Evolutionary conservation across 2,329 filamentous ascomycete species (phyloP).

Genomic region (Trichoderma sp.): DNA sequence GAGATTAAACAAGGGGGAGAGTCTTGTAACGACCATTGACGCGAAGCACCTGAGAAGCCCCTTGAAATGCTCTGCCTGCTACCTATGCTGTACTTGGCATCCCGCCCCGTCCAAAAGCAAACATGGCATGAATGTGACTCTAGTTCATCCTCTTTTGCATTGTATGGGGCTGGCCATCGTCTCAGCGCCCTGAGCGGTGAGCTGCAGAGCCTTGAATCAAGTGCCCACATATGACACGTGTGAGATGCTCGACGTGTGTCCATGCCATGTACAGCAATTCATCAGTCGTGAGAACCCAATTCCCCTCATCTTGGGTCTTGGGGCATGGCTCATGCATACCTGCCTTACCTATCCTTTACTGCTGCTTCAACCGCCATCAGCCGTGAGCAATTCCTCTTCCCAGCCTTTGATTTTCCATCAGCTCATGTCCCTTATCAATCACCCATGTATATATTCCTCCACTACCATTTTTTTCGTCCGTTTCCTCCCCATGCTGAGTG

Average conservation of each 20-base stretch:
- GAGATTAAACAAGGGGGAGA: not conserved
- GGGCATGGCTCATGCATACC: constrained; percentile 14
- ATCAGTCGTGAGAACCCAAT: constrained; percentile 14
- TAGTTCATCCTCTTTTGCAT: not conserved
- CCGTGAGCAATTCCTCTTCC: not conserved
- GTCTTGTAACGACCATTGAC: not conserved
- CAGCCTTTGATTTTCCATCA: not conserved
- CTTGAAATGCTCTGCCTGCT: not conserved
- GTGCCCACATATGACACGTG: constrained; percentile 21
- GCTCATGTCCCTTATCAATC: not conserved
- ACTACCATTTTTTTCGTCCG: not conserved
- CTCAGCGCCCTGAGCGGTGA: constrained; percentile 9
- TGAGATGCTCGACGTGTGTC: constrained; percentile 10
- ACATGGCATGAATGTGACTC: not conserved
- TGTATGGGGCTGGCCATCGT: not conserved
- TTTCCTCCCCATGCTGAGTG: not conserved
- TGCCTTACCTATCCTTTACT: not conserved
- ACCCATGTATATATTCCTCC: not conserved
- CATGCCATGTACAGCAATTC: not conserved
- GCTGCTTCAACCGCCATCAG: not conserved
- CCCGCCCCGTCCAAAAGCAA: not conserved
- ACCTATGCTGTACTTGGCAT: not conserved
- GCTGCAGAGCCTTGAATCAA: not conserved
- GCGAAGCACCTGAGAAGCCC: not conserved
- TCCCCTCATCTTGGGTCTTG: constrained; percentile 7